phyloP scores from a whole-genome alignment of 495 filamentous ascomycete genomes.

The Pyrenula massariospora region DNA sequence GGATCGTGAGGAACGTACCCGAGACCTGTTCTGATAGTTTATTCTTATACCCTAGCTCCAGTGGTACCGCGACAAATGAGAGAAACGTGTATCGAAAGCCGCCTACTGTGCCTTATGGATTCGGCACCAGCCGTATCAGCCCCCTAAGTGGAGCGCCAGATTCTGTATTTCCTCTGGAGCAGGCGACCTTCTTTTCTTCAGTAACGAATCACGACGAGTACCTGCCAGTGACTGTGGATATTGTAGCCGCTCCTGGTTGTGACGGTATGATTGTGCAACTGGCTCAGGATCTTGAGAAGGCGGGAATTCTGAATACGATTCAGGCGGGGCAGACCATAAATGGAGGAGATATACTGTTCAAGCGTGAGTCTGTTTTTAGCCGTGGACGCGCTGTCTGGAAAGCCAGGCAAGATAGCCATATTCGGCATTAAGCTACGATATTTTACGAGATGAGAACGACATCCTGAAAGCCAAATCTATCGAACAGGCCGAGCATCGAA shows the following conservation, averaged over 20 bases:
- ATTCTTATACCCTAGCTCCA: conserved; percentile 19
- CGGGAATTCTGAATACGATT: conserved; percentile 36
- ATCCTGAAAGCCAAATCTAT: no score
- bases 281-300: conserved; percentile 34
- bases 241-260: conserved; percentile 50
- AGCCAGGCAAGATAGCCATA: neutral
- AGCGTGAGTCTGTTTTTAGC: neutral
- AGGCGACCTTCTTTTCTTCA: conserved; percentile 36
- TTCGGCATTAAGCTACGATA: no score
- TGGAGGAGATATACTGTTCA: neutral
- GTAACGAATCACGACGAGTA: conserved; percentile 42
- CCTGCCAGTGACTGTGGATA: conserved; percentile 45
- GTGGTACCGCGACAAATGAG: conserved; percentile 14
- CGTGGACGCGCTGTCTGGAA: neutral
- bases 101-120: conserved; percentile 25
- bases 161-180: conserved; percentile 44
- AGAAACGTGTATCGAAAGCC: conserved; percentile 18
- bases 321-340: conserved; percentile 22
- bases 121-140: conserved; percentile 27
- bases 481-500: no score
- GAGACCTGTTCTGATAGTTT: conserved; percentile 29
- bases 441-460: no score
- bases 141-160: conserved; percentile 41
- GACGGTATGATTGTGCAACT: conserved; percentile 47
- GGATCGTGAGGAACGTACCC: conserved; percentile 27